Evolutionary conservation across 2,329 filamentous ascomycete genomes (phyloP).

Genomic region (Nannizziopsis barbatae): DNA sequence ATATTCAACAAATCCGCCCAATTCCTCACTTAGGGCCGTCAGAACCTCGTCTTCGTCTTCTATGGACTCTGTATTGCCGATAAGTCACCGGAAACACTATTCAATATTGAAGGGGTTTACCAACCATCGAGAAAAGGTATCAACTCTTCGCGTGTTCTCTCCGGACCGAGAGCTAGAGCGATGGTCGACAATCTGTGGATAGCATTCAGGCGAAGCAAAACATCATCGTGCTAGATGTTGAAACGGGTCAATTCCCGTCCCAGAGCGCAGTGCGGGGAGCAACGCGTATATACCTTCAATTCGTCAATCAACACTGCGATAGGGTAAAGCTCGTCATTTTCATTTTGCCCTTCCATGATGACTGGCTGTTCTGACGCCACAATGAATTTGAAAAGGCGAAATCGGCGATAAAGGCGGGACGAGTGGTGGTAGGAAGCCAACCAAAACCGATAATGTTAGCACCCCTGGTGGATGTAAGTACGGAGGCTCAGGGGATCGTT

Average conservation of each 20-base stretch:
- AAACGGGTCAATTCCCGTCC: not conserved
- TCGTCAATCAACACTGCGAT: conserved; percentile 99
- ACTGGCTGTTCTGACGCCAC: conserved; percentile 22
- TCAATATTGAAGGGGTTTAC: conserved; percentile 28
- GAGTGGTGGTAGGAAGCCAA: conserved; percentile 9
- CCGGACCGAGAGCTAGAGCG: conserved; percentile 85
- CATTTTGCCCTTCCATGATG: conserved; percentile 80
- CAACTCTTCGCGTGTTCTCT: conserved; percentile 94
- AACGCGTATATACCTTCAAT: conserved; percentile 63
- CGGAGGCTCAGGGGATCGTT: not conserved
- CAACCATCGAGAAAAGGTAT: conserved; percentile 98
- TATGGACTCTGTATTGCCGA: conserved; percentile 64
- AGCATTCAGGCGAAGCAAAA: conserved; percentile 91
- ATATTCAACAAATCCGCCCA: conserved; percentile 94
- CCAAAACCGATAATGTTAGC: not conserved
- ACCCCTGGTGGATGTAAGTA: not conserved
- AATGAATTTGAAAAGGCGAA: not conserved
- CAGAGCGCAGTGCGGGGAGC: not conserved
- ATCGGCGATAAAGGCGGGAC: not conserved
- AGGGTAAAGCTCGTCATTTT: conserved; percentile 98
- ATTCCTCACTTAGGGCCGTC: conserved; percentile 90
- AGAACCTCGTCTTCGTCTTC: conserved; percentile 98
- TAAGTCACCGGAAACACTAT: conserved; percentile 1
- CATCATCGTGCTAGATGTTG: conserved; percentile 76
- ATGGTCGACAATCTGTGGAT: conserved; percentile 98